These are phyloP conservation scores for Aschersonia sp. DNA, from an alignment of 2,329 filamentous ascomycete genomes.

Conservation along the genomic window DNA sequence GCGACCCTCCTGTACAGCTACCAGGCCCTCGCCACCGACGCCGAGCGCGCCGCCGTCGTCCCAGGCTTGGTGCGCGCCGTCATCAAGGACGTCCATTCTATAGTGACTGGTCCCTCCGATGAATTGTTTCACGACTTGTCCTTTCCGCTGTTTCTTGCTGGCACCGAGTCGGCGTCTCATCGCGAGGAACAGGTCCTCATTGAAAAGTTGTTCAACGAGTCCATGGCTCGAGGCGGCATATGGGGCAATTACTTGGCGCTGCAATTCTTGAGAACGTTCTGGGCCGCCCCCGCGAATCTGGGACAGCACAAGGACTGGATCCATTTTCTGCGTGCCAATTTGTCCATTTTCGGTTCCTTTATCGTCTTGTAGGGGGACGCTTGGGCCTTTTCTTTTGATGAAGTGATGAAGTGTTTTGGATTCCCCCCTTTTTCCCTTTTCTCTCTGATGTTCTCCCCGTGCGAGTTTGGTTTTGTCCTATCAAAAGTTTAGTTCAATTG, in stretches of 20 bases:
- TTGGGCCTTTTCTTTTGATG: too few relatives aligned
- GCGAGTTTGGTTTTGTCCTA: too few relatives aligned
- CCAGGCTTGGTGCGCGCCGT: neutral
- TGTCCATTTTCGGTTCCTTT: conserved; percentile 1
- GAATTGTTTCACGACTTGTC: conserved; percentile 4
- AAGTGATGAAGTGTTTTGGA: too few relatives aligned
- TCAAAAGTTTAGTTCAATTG: too few relatives aligned
- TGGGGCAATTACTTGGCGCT: conserved; percentile 5
- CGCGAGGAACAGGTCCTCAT: neutral
- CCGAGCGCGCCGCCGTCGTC: neutral
- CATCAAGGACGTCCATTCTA: conserved; percentile 1
- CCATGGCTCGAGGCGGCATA: conserved; percentile 1
- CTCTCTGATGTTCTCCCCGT: too few relatives aligned
- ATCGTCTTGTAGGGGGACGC: neutral
- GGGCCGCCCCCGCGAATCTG: neutral
- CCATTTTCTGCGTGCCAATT: conserved; percentile 2
- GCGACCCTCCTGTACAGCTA: conserved; percentile 9
- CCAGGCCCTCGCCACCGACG: conserved; percentile 5
- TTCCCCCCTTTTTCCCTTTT: too few relatives aligned
- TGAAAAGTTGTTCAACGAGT: conserved; percentile 2
- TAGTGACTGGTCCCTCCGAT: conserved; percentile 2
- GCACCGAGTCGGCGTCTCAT: conserved; percentile 1
- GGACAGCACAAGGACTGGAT: conserved; percentile 1
- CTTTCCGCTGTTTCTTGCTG: conserved; percentile 6
- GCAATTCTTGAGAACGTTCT: conserved; percentile 3